Base-by-base conservation (phyloP, 345 rosid species). In the Eucalyptus shirleyi region DNA sequence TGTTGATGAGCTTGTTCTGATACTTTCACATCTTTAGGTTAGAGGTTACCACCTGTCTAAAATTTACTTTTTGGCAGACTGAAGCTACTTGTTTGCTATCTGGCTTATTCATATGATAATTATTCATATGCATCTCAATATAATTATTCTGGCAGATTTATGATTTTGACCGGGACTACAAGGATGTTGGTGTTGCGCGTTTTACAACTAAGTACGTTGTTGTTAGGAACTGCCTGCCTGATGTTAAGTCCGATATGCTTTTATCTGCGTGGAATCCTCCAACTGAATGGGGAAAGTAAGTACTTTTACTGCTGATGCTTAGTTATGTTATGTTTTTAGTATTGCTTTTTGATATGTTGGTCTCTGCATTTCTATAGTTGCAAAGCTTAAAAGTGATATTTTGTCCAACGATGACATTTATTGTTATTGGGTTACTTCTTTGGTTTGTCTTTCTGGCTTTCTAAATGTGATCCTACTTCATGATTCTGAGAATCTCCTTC, bases 191-290 rank as follows among this genome's bases (percentile, higher is more conserved):
- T 51, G 95, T 98, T 92, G 98, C 99, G 89, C 94, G 94, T 87
- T 98, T 98, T 92, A 98, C 98, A 89, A 96, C 98, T 49, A 98
- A 96, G 93, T 93, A 86, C 89, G 93, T 94, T 89, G 99, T 98
- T 90, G 96, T 97, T 87, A 95, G 99, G 89, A 97, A 98, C 92
- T 96, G 99, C 91, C 92, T 96, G 87, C 94, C 90, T 60, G 93
- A 95, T 93, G 98, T 94, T 90, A 97, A 98, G 93, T 96, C 98
- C 87, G 98, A 94, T 92, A 98, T 93, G 96, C 97, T 98, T 90
- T 91, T 98, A 91, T 96, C 99, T 42, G 96, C 99, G 28, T 98
- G 99, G 99, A 96, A 98, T 94, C 95, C 99, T 93, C 99, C 99
- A 24, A 92, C 95, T 86, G 99, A 97, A 92, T 97, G 99, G 99